Evolutionary conservation across 208 protist species (phyloP), one percentile per base, ranked within the genome.

Genomic region (Herpetomonas tarakana): DNA sequence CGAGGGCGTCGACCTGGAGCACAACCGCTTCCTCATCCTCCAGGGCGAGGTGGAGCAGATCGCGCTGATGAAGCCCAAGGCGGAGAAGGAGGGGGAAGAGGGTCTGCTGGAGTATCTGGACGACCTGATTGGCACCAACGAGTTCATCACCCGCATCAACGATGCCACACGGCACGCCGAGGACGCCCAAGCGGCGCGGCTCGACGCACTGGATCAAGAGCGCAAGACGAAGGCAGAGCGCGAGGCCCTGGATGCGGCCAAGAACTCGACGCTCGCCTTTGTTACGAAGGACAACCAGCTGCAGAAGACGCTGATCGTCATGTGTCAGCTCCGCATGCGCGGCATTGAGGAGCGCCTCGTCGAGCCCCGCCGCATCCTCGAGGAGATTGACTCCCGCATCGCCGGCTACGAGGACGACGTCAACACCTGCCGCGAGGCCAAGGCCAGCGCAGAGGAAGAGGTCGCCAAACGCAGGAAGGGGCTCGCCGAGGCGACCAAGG

Each of bases 61-160:
- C 61, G 93, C 99, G 12, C 81, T 99, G 59, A 99, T 99, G 99
- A 99, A 99, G 74, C 98, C 99, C 46, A 99, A 99, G 73, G 98
- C 92, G 12, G 82, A 92, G 51, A 91, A 87, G 28, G 81, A 98
- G 29, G 79, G 97, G 46, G 97, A 99, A 54, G 94, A 97, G 50
- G 99, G 99, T n/a, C 76, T 99, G 6, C 85, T 99, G 3, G 99
- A 99, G 78, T 99, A 99, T 76, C 86, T 99, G 11, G 99, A 99
- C 72, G 99, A 99, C 70, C 97, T 99, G 38, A 99, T 99, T 74
- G 99, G 94, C 28, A 97, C 92, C 3, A 94, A 96, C 55, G 65
- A 86, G 51, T 98, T 92, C 62, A 73, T 98, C 11, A 74, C 87
- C 41, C 62, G 78, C 25, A 99, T 99, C 62, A 75, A 96, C 29